Evolutionary conservation across 805 yeast species (phyloP), one percentile per base, ranked within the genome.

Genomic region (Cephaloascus fragrans): DNA sequence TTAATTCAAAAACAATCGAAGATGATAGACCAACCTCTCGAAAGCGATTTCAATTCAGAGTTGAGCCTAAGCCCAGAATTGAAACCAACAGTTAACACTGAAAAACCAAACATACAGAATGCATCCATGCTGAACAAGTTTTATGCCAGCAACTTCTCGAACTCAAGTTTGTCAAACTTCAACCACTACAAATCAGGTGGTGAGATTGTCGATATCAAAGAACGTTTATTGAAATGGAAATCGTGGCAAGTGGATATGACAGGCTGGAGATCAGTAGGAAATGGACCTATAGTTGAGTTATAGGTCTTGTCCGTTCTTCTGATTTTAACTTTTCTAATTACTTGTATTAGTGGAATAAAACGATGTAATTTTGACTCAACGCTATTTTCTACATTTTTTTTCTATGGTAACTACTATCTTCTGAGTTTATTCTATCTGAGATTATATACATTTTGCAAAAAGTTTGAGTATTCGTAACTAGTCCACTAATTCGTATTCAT

Each of bases 231-330:
- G 52, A 77, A 75, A 46, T 89, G 94, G 94, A 79, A 77, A 46
- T 78, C 75, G 37, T 89, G 89, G 88, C 86, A 82, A 51, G 72
- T 87, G 3, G 96, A 89, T 51, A 84, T 89, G 94, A 71, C 85
- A 19, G 49, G 55, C 12, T 89, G 97, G 97, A 71, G 82, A 52
- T 73, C 80, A 38, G 65, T 75, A 15, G 87, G 86, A 1, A 62
- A 71, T 38, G 88, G 88, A 2, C 80, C 84, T 3, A 53, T 71
- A 3, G 62, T 80, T 12, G 77, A 75, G 35, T 51, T 69, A 33
- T 73, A 51, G n/a, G n/a, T n/a, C n/a, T n/a, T n/a, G n/a, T n/a
- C n/a, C n/a, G n/a, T n/a, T n/a, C n/a, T n/a, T n/a, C n/a, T n/a
- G n/a, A n/a, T n/a, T n/a, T n/a, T n/a, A n/a, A n/a, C n/a, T n/a